These are phyloP conservation scores for Aureobasidium zeae DNA, from an alignment of 2,329 filamentous ascomycete genomes.

Conservation along the genomic window DNA sequence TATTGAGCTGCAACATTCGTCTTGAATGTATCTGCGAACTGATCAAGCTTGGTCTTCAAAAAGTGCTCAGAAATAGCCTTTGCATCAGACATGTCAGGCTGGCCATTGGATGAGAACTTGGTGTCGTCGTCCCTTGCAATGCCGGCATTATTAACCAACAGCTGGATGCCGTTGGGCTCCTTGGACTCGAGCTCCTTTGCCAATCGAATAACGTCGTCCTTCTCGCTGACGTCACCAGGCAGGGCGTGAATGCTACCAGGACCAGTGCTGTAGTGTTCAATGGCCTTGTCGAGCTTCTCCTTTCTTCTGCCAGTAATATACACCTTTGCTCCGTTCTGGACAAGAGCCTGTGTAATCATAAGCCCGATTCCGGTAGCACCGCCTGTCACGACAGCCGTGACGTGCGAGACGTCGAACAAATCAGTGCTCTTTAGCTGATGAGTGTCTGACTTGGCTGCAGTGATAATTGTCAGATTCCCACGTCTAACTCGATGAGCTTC, in stretches of 20 bases:
- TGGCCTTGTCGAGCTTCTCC: constrained; percentile 36
- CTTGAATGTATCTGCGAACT: constrained; percentile 43
- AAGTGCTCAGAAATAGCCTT: constrained; percentile 44
- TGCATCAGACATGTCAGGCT: constrained; percentile 40
- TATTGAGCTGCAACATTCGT: constrained; percentile 45
- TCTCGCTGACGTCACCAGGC: constrained; percentile 42
- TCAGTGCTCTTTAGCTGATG: constrained; percentile 33
- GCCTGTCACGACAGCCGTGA: constrained; percentile 39
- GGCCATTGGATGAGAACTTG: constrained; percentile 38
- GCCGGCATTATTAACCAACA: constrained; percentile 47
- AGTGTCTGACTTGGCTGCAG: constrained; percentile 24
- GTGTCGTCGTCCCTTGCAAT: constrained; percentile 45
- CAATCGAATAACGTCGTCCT: constrained; percentile 38
- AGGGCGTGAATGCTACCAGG: constrained; percentile 35
- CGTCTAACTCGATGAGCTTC: not conserved
- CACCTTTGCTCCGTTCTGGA: constrained; percentile 34
- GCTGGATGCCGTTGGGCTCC: constrained; percentile 45
- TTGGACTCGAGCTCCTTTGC: constrained; percentile 34
- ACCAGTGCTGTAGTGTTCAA: constrained; percentile 38
- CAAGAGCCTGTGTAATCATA: constrained; percentile 31
- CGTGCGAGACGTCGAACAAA: constrained; percentile 39
- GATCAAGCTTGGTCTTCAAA: constrained; percentile 37
- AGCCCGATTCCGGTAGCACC: constrained; percentile 36
- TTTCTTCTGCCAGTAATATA: constrained; percentile 40
- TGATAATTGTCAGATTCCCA: not conserved